These are phyloP conservation scores for Rhizopus microsporus DNA, from an alignment of 371 early-diverging fungal species.

Conservation along the genomic window DNA sequence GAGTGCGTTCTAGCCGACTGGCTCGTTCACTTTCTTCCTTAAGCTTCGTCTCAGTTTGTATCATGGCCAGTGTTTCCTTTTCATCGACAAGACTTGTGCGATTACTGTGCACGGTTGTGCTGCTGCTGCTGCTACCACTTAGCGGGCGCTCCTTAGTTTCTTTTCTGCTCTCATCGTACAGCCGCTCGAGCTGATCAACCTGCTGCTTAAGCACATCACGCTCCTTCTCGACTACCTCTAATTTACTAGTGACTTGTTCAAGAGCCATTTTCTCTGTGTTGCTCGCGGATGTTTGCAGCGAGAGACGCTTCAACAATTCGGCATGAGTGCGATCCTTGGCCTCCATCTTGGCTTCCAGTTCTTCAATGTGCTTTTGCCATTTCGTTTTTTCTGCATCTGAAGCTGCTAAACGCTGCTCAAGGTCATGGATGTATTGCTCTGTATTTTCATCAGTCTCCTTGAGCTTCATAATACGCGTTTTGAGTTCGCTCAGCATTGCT, in stretches of 20 bases:
- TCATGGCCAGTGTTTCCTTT: slow-evolving; percentile 28
- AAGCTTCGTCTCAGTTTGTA: slow-evolving; percentile 13
- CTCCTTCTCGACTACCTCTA: slow-evolving; percentile 22
- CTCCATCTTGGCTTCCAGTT: slow-evolving; percentile 27
- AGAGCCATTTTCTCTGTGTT: slow-evolving; percentile 33
- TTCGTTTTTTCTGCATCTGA: slow-evolving; percentile 23
- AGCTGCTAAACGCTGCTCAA: slow-evolving; percentile 31
- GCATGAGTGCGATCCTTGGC: slow-evolving; percentile 21
- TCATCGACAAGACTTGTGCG: slow-evolving; percentile 38
- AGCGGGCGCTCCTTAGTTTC: neutral
- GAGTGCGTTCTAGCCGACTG: slow-evolving; percentile 10
- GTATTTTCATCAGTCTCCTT: slow-evolving; percentile 38
- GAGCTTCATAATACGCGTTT: slow-evolving; percentile 30
- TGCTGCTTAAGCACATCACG: slow-evolving; percentile 28
- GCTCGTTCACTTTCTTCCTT: slow-evolving; percentile 23
- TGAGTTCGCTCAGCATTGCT: slow-evolving; percentile 32
- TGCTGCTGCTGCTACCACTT: slow-evolving; percentile 5
- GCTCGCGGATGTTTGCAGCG: slow-evolving; percentile 2
- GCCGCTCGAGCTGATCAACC: slow-evolving; percentile 2
- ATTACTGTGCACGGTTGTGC: slow-evolving; percentile 10
- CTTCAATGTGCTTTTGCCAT: slow-evolving; percentile 14
- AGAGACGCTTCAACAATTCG: slow-evolving; percentile 22
- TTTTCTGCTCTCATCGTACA: neutral
- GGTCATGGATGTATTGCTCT: slow-evolving; percentile 37
- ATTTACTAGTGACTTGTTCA: slow-evolving; percentile 28